Conservation (phyloP, 2,329 filamentous ascomycete genomes). For the Fusarium robinianum region DNA sequence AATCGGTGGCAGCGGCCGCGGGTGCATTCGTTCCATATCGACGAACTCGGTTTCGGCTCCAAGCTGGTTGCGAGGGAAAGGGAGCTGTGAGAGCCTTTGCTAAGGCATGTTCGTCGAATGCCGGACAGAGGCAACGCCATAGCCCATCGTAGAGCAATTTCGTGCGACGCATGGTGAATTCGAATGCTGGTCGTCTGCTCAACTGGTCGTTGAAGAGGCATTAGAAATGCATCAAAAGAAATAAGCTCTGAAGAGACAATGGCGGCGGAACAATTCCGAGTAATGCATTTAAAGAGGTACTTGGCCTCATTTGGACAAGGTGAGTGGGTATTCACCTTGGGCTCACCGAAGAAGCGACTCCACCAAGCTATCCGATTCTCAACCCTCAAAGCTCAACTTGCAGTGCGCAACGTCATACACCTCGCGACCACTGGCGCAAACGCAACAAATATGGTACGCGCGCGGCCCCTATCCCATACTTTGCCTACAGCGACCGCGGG, state of each 20-base stretch:
- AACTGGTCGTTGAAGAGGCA: too few species aligned
- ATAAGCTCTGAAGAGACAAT: too few species aligned
- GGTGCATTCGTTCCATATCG: slow-evolving; percentile 22
- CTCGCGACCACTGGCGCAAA: slow-evolving; percentile 27
- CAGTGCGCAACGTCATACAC: slow-evolving; percentile 31
- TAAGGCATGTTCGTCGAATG: slow-evolving; percentile 49
- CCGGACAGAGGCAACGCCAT: slow-evolving; percentile 67
- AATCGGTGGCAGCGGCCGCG: neutral
- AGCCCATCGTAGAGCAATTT: slow-evolving; percentile 58
- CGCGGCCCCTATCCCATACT: neutral
- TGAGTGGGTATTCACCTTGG: slow-evolving; percentile 32
- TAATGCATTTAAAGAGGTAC: slow-evolving; percentile 32
- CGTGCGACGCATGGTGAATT: slow-evolving; percentile 38
- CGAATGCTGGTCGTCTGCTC: slow-evolving; percentile 3
- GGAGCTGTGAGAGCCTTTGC: slow-evolving; percentile 39
- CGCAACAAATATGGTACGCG: slow-evolving; percentile 33
- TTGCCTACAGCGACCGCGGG: neutral
- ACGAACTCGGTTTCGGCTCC: slow-evolving; percentile 16
- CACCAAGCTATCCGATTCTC: slow-evolving; percentile 34
- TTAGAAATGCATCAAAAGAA: too few species aligned
- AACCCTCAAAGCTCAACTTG: slow-evolving; percentile 34
- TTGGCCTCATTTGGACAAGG: too few species aligned
- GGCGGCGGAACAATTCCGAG: too few species aligned
- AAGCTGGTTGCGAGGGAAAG: slow-evolving; percentile 1
- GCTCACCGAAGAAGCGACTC: slow-evolving; percentile 35